Base-by-base conservation (phyloP, 345 rosid genomes). In the Garcia nutans region DNA sequence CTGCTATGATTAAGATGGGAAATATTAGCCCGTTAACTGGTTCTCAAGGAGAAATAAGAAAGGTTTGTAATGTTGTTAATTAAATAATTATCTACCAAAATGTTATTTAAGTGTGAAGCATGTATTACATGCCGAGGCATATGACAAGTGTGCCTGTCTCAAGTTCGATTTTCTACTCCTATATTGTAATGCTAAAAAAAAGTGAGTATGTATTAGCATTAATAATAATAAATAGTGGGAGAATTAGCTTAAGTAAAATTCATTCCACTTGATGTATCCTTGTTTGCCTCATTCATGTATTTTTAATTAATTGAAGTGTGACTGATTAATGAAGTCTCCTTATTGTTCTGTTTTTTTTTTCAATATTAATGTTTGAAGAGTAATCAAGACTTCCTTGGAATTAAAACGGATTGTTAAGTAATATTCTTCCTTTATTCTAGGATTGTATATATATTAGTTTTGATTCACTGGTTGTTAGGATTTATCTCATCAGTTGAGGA, bases 141-240 rank as follows among this genome's bases (percentile, higher is more conserved):
- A n/a, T n/a, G n/a, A n/a, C n/a, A n/a, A n/a, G n/a, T n/a, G n/a
- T n/a, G n/a, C n/a, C n/a, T n/a, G n/a, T n/a, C n/a, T n/a, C n/a
- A n/a, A n/a, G n/a, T n/a, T n/a, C 31, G 31, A 28, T 28, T 28
- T 28, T 2, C 2, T 28, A 1, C 2, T 28, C 2, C 31, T 28
- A 28, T 28, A 28, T 28, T 28, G 31, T 28, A 28, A 28, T 28
- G 2, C 31, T 28, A 28, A 28, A 28, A 28, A 28, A 28, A 28
- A 28, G 31, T 28, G 31, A 12, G 6, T 54, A 5, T 54, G 20
- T 26, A 7, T 12, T 70, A 26, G 15, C 5, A 5, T 37, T 37
- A 37, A 37, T 37, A 70, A 28, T 37, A 70, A 70, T 52, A 70
- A 70, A 54, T 17, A 52, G 47, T 54, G 60, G 73, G 24, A 19